Conservation (phyloP, 2,329 filamentous ascomycete genomes). For the Aspergillus viridinutans region DNA sequence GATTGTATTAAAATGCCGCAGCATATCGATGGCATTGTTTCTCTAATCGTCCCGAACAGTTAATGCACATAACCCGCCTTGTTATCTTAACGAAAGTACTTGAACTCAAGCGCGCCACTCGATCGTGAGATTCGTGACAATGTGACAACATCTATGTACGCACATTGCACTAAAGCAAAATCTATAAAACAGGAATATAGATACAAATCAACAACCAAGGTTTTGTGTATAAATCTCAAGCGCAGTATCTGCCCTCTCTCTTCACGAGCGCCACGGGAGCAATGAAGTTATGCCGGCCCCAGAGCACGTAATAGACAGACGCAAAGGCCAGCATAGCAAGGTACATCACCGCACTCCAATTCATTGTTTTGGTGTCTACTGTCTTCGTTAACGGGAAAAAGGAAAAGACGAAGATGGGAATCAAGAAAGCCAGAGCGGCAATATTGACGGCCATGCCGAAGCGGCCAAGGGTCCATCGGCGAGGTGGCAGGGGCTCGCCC, state of each 20-base stretch:
- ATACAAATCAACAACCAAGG: not conserved
- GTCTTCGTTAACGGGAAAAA: conserved; percentile 41
- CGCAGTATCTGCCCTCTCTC: conserved; percentile 12
- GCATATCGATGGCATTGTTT: too few species aligned
- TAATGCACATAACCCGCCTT: too few species aligned
- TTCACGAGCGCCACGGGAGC: conserved; percentile 36
- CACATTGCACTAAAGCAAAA: not conserved
- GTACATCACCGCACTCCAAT: conserved; percentile 47
- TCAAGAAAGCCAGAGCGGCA: conserved; percentile 37
- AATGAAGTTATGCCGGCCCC: conserved; percentile 40
- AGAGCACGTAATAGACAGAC: conserved; percentile 39
- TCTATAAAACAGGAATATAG: not conserved
- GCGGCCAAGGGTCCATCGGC: conserved; percentile 44
- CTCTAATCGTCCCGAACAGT: too few species aligned
- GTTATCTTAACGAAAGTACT: not conserved
- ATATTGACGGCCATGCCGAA: conserved; percentile 44
- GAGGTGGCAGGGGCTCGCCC: conserved; percentile 39
- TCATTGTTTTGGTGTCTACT: conserved; percentile 40
- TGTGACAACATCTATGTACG: not conserved
- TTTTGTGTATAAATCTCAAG: not conserved
- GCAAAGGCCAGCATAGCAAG: conserved; percentile 42
- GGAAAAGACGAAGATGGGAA: conserved; percentile 39
- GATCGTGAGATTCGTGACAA: too few species aligned
- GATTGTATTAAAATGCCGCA: too few species aligned
- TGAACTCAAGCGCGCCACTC: not conserved